Evolutionary conservation across 257 asterid genomes (phyloP), one percentile per base, ranked within the genome.

Genomic region (Voacanga thouarsii): DNA sequence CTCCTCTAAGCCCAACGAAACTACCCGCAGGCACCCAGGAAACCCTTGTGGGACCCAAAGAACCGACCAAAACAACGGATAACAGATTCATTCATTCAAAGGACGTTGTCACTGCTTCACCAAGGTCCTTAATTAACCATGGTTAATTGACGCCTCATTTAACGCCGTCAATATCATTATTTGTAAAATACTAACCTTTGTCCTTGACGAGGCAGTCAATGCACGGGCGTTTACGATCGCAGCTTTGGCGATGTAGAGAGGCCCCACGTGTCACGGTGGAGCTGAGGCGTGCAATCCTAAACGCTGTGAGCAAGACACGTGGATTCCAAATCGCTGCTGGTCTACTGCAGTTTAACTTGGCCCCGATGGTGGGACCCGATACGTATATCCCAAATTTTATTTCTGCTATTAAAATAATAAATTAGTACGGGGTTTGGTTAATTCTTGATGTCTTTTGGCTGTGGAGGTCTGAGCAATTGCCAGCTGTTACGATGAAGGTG

Each of bases 291-390:
- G 79, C 11, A 5, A 1, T 55, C 41, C 6, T 18, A 39, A 37
- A 75, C 4, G 2, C 69, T 21, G 39, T n/a, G 1, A 45, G 23
- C 19, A 14, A 2, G 78, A 78, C 86, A 86, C 88, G 88, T 86
- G 83, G 60, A 76, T 45, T 39, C 39, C 43, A 26, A 43, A 28
- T 15, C 19, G 57, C 14, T n/a, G 10, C 71, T 59, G 78, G 56
- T 57, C 65, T 53, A 15, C 78, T 41, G 53, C 56, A 41, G 72
- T 47, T 71, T 6, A 15, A 61, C 79, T 23, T 24, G 21, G 37
- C 2, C 37, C 33, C 50, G 30, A 21, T 56, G 26, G 63, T 21
- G 63, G 63, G 28, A 19, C 24, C 26, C 19, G 0, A 5, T 0
- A 19, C 21, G 6, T 56, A 19, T 5, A 23, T 56, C 21, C 21